These are phyloP conservation scores for Brassica incana DNA, from an alignment of 345 rosid species.

Conservation along the genomic window DNA sequence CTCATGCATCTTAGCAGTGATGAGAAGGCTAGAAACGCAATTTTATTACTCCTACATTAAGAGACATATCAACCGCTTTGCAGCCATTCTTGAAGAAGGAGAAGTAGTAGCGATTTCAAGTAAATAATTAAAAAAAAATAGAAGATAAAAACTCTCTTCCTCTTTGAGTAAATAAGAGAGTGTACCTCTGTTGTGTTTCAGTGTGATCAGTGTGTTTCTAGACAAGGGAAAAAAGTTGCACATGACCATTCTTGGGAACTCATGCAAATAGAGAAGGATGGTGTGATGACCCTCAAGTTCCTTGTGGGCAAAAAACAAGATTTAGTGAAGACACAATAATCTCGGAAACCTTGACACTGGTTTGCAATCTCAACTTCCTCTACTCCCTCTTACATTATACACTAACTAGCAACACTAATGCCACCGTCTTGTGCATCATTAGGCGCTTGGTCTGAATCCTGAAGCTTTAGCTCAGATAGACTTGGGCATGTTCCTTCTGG, in stretches of 20 bases:
- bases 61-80: constrained; percentile 4
- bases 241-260: constrained; percentile 6
- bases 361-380: constrained; percentile 8
- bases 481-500: constrained; percentile 48
- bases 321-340: constrained; percentile 23
- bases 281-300: constrained; percentile 5
- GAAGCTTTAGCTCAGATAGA: constrained; percentile 55
- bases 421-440: not conserved
- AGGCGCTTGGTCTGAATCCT: constrained; percentile 78
- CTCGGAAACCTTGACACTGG: constrained; percentile 52
- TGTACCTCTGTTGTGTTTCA: not conserved
- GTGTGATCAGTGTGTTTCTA: constrained; percentile 4
- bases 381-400: not conserved
- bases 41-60: constrained; percentile 3
- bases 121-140: not conserved
- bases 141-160: not conserved
- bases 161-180: not conserved
- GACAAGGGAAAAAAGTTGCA: constrained; percentile 12
- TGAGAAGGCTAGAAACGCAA: constrained; percentile 12
- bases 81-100: constrained; percentile 11
- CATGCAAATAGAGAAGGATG: constrained; percentile 7
- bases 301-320: constrained; percentile 18
- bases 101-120: constrained; percentile 4
- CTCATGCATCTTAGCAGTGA: not conserved
- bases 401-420: not conserved